These are phyloP conservation scores for Chlamydomonas schloesseri DNA, from an alignment of 139 green algal species.

Conservation along the genomic window DNA sequence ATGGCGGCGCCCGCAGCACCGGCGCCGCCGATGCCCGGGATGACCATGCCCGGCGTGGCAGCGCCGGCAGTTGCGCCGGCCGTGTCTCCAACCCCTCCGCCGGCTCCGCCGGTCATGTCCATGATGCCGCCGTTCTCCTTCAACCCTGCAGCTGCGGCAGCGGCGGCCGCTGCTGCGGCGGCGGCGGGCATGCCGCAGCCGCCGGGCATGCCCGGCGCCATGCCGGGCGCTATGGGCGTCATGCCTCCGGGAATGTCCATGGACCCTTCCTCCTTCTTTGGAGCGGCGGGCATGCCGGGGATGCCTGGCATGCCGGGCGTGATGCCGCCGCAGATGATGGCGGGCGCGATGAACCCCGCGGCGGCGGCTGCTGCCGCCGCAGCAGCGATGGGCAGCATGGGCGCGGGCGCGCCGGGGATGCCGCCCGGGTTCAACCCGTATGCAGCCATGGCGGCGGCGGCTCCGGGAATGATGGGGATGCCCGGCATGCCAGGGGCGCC, in stretches of 20 bases:
- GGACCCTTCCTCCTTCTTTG: not conserved
- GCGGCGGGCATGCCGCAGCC: not conserved
- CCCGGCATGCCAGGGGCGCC: slow-evolving; percentile 3
- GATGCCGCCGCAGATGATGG: slow-evolving; percentile 3
- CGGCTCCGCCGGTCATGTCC: not conserved
- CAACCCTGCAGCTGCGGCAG: not conserved
- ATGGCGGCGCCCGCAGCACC: not conserved
- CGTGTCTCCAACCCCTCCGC: not conserved
- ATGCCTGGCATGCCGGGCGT: not conserved
- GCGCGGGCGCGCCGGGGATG: not conserved
- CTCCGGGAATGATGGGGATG: slow-evolving; percentile 19
- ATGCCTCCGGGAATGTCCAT: slow-evolving; percentile 43
- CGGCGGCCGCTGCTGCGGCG: not conserved
- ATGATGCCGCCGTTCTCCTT: slow-evolving; percentile 37
- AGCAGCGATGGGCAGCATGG: not conserved
- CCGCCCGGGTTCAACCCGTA: not conserved
- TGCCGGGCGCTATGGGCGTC: slow-evolving; percentile 19
- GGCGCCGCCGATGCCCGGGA: not conserved
- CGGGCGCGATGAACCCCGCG: not conserved
- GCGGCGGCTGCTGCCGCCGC: not conserved
- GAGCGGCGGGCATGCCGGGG: not conserved
- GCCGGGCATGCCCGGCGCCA: not conserved
- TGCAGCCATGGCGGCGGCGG: slow-evolving; percentile 12
- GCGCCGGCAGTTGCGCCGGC: no score
- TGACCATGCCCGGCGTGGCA: not conserved